Evolutionary conservation across 2,329 filamentous ascomycete genomes (phyloP), one percentile per base, ranked within the genome.

Genomic region (Sporothrix brunneoviolacea): DNA sequence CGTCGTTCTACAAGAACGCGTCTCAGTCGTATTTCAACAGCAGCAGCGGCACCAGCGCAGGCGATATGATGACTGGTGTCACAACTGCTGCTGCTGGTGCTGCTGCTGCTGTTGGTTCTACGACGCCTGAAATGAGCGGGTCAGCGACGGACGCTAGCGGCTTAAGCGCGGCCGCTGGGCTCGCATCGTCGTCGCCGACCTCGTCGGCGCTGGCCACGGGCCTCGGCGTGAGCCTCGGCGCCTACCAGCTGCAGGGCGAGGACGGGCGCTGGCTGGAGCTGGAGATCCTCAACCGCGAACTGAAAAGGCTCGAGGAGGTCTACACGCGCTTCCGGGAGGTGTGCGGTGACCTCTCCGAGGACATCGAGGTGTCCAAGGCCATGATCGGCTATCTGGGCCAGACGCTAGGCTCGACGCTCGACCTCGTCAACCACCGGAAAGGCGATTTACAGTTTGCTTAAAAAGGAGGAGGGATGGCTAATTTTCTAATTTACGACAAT

Each of bases 181-280:
- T 36, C 4, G 12, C 33, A 2, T 21, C 7, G 16, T 19, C 3
- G 7, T 12, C 22, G 4, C 3, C 24, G 15, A 28, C 33, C 1
- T 4, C 12, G n/a, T 4, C 36, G 13, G 38, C 24, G 1, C 4
- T 28, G 13, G 53, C 56, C 49, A 51, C 58, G 8, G 62, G 59
- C 4, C 57, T 69, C 0, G 68, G 68, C 0, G 64, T 74, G 21
- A 71, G 68, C 27, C 62, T 75, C 18, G 72, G 71, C 4, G 67
- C 64, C 4, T 74, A 73, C 56, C 68, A 69, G n/a, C 60, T 73
- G 19, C 66, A 68, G 24, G 64, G 66, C n/a, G 71, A 74, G 49
- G 70, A 75, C 52, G 67, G 69, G 10, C 62, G 68, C 38, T 72
- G 71, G 69, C 55, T 75, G 8, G 70, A 75, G 60, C 67, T 73